Base-by-base conservation (phyloP, 2,329 filamentous ascomycete genomes). In the Aspergillus neotritici region DNA sequence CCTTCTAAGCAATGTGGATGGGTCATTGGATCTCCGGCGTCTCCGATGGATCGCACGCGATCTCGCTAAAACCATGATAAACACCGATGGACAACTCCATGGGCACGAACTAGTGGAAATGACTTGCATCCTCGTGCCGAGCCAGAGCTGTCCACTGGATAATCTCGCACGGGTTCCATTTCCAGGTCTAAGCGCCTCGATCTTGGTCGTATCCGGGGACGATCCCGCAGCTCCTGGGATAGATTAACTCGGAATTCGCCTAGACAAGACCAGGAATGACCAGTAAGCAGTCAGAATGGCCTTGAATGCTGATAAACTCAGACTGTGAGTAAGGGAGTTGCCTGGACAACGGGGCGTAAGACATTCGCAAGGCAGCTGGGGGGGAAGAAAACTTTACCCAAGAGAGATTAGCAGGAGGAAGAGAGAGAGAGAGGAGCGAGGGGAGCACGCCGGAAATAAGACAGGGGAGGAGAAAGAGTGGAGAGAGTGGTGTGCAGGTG, bases 311-410 rank as follows among this genome's bases (percentile, higher is more conserved):
- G 7, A 25, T 1, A 8, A 25, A 2, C 5, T 2, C 2, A 25
- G 21, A 8, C 21, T 25, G 21, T 8, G 39, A 43, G 35, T 17
- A 50, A 52, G 53, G 53, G 48, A 55, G 53, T 55, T 55, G 45
- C 48, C 43, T 32, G 46, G 50, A 51, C 42, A 55, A 55, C 51
- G 35, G 29, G 9, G 31, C 42, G 16, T 14, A 14, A 14, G 35
- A 15, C 21, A 25, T 25, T 25, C 21, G 21, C 21, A 25, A 25
- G 7, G 21, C 21, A 25, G 21, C 21, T 25, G 21, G 21, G 21
- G 21, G 9, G 21, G 21, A 8, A 25, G 21, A 8, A 6, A 25
- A 25, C 21, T 25, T 25, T 25, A 25, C 21, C 21, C 21, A 25
- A 25, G 21, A 25, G 7, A 25, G 21, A 25, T 25, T 25, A 25